Evolutionary conservation across 352 stramenopile species (phyloP).

Genomic region (Phytophthora ohioensis): DNA sequence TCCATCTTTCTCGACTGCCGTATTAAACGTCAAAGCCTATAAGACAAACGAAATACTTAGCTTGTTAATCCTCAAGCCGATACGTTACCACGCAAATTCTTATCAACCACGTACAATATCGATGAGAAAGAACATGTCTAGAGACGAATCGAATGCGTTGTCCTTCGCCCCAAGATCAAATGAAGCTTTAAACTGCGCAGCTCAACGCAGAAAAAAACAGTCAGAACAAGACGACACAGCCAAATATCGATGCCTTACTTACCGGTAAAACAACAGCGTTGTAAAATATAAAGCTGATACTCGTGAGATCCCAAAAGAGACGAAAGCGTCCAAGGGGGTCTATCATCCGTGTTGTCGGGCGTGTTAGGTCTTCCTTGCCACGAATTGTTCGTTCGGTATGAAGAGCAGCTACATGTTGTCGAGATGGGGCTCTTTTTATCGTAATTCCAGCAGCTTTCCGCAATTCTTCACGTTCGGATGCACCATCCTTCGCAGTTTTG

Average conservation of each 20-base stretch:
- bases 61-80: background rate
- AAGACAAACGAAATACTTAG: background rate
- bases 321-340: conserved; percentile 67
- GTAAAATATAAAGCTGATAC: conserved; percentile 81
- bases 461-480: conserved; percentile 20
- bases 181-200: conserved; percentile 65
- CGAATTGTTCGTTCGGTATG: conserved; percentile 46
- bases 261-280: conserved; percentile 75
- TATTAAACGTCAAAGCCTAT: conserved; percentile 69
- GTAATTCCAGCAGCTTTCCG: conserved; percentile 29
- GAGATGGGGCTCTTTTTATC: conserved; percentile 18
- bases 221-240: conserved; percentile 2
- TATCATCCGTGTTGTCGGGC: conserved; percentile 54
- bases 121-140: conserved; percentile 70
- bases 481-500: conserved; percentile 12
- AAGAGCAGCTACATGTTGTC: conserved; percentile 21
- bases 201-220: background rate
- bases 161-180: conserved; percentile 50
- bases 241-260: conserved; percentile 10
- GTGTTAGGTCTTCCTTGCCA: conserved; percentile 35
- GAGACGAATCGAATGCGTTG: conserved; percentile 52
- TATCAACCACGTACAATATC: conserved; percentile 60
- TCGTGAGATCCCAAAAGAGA: conserved; percentile 70
- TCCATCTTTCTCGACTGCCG: conserved; percentile 58
- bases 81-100: background rate